A percentile compares a stretch with the other conserved stretches of the same genome.
Evolutionary conservation across 768 basidiomycete species (phyloP).

Genomic region (Podaxis rugospora): DNA sequence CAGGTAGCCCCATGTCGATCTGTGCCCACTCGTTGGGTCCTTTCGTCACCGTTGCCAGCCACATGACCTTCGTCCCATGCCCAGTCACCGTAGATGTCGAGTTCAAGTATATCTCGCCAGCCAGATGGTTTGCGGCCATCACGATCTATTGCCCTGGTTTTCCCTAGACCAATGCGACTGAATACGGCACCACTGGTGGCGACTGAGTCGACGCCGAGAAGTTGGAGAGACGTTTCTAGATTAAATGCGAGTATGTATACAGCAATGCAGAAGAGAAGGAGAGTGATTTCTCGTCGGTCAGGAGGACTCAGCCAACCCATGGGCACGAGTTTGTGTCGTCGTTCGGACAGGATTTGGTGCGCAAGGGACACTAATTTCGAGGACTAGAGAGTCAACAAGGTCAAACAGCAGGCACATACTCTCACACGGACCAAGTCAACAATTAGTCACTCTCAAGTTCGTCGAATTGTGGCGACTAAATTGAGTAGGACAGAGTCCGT

Average conservation of each 20-base stretch:
- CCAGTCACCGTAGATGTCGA: constrained; percentile 67
- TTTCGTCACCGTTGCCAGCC: constrained; percentile 49
- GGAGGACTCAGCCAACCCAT: constrained; percentile 68
- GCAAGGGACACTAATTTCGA: background rate
- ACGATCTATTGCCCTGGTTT: constrained; percentile 28
- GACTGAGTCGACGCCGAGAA: constrained; percentile 42
- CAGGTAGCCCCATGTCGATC: constrained; percentile 43
- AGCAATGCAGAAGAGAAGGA: constrained; percentile 61
- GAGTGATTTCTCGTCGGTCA: constrained; percentile 66
- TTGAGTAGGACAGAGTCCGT: constrained; percentile 7
- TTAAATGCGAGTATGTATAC: constrained; percentile 73
- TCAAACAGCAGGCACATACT: constrained; percentile 2
- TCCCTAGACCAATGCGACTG: constrained; percentile 34
- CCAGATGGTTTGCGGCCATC: constrained; percentile 48
- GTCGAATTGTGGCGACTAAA: constrained; percentile 6
- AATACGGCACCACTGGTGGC: constrained; percentile 33
- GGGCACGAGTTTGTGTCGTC: constrained; percentile 2
- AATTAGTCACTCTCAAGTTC: background rate
- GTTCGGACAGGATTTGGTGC: background rate
- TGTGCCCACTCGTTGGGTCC: constrained; percentile 36
- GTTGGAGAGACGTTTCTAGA: constrained; percentile 57
- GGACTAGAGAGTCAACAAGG: background rate
- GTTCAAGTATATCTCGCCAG: constrained; percentile 57
- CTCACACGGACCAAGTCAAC: background rate
- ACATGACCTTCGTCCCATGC: constrained; percentile 57